phyloP scores from a whole-genome alignment of 495 filamentous ascomycete species.

The Podospora appendiculata region DNA sequence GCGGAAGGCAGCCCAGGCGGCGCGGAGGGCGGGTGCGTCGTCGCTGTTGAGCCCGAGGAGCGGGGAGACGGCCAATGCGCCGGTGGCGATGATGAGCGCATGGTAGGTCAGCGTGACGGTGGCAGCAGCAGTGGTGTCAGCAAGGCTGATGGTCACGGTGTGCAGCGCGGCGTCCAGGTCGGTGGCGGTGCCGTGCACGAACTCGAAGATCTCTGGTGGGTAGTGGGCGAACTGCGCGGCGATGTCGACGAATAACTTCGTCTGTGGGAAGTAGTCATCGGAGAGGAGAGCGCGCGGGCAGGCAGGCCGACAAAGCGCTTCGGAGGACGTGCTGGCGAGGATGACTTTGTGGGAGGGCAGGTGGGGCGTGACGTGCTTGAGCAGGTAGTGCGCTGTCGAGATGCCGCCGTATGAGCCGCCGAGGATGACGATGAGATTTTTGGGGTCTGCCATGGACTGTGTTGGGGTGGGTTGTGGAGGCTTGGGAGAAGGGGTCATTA shows the following conservation, averaged over 20 bases:
- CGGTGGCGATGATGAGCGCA: conserved; percentile 31
- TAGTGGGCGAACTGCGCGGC: conserved; percentile 35
- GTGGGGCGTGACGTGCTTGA: conserved; percentile 41
- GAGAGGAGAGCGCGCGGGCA: conserved; percentile 42
- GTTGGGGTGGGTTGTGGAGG: not conserved
- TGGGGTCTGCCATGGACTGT: no score
- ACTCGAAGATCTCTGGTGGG: conserved; percentile 35
- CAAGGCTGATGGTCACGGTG: conserved; percentile 28
- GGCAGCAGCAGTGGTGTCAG: not conserved
- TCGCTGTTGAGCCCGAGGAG: conserved; percentile 25
- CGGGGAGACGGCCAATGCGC: conserved; percentile 41
- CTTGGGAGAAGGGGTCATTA: not conserved
- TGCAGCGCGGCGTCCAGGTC: conserved; percentile 34
- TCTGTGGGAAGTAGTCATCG: conserved; percentile 31
- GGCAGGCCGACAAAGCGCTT: conserved; percentile 39
- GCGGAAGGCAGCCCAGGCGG: conserved; percentile 30
- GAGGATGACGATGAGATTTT: conserved; percentile 35
- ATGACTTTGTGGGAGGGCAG: conserved; percentile 31
- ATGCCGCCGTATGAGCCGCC: conserved; percentile 47
- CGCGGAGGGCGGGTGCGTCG: conserved; percentile 7
- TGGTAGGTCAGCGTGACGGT: conserved; percentile 39
- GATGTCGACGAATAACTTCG: conserved; percentile 42
- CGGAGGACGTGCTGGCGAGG: conserved; percentile 35
- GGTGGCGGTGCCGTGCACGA: conserved; percentile 47
- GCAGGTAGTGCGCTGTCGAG: conserved; percentile 43